Evolutionary conservation across 1,284 basidiomycete species (phyloP), one percentile per base, ranked within the genome.

Genomic region (Peniophora sp.): DNA sequence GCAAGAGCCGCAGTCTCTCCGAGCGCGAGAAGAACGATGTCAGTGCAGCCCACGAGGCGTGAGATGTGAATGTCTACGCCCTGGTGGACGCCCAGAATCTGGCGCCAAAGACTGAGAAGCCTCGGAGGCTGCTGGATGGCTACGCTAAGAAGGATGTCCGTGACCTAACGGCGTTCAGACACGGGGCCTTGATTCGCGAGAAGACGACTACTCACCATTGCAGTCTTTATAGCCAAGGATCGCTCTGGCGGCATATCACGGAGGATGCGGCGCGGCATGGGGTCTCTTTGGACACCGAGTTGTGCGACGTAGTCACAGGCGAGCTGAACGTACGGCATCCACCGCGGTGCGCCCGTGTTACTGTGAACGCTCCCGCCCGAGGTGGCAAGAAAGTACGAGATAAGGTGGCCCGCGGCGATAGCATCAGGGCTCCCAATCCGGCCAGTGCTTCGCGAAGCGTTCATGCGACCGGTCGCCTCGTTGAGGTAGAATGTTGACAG

Each of bases 1-100:
- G 84, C 79, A n/a, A 92, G 74, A 2, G 76, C 75, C 11, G 83
- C 80, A 14, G 80, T 77, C 62, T 90, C 86, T 17, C 82, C 87
- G 49, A 91, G 75, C 24, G 81, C 84, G 50, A 91, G 76, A 59
- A 91, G 67, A 22, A 83, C 81, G 56, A 79, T 79, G 61, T 89
- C 83, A 2, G 86, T 82, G 67, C 86, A 89, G 20, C 87, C 88
- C 34, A 78, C 82, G 54, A 89, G 65, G 47, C 65, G 63, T 55
- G 85, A 83, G 76, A 89, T 83, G 49, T 76, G 73, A 56, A 83
- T 61, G 49, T 66, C 70, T 50, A 54, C 58, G 50, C 65, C 63
- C 38, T 62, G 55, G 24, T 58, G 58, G 50, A 55, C 50, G 14
- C 70, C 68, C 55, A 77, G 71, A 49, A 90, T 68, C 20, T 76